Evolutionary conservation across 768 basidiomycete species (phyloP).

Genomic region (Leccinum uliginosum): DNA sequence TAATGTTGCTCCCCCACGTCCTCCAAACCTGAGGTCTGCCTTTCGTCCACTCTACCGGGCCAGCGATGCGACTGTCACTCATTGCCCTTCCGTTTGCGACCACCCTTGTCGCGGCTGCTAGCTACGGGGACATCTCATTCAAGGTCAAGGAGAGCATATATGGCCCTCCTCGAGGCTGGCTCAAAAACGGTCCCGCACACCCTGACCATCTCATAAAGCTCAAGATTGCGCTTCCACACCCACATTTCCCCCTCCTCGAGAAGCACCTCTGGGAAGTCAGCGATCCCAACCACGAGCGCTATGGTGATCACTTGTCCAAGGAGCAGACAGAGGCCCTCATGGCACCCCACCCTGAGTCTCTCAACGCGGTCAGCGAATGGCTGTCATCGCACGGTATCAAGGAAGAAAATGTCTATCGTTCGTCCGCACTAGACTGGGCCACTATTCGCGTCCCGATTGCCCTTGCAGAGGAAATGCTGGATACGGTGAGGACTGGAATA

Average conservation of each 20-base stretch:
- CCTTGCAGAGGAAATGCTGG: slow-evolving; percentile 65
- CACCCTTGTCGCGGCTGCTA: slow-evolving; percentile 9
- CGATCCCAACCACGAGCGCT: slow-evolving; percentile 50
- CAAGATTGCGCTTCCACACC: slow-evolving; percentile 55
- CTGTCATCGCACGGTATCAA: slow-evolving; percentile 50
- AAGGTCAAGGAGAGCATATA: slow-evolving; percentile 48
- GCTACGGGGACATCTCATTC: slow-evolving; percentile 10
- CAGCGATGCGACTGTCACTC: slow-evolving; percentile 12
- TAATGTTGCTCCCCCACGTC: not conserved
- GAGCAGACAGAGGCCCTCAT: slow-evolving; percentile 61
- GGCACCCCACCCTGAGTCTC: slow-evolving; percentile 50
- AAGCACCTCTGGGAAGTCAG: slow-evolving; percentile 54
- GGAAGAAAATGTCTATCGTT: slow-evolving; percentile 45
- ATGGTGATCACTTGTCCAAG: slow-evolving; percentile 57
- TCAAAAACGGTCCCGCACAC: slow-evolving; percentile 38
- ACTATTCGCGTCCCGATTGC: slow-evolving; percentile 52
- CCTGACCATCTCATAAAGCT: slow-evolving; percentile 46
- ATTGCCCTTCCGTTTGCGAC: slow-evolving; percentile 11
- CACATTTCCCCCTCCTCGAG: slow-evolving; percentile 47
- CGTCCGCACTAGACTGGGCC: slow-evolving; percentile 69
- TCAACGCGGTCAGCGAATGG: slow-evolving; percentile 59
- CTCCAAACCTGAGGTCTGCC: not conserved
- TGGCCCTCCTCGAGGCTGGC: slow-evolving; percentile 47
- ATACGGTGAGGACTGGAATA: slow-evolving; percentile 44
- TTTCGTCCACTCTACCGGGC: not conserved